phyloP scores from a whole-genome alignment of 306 rosid species.

The Pachyrhizus erosus region DNA sequence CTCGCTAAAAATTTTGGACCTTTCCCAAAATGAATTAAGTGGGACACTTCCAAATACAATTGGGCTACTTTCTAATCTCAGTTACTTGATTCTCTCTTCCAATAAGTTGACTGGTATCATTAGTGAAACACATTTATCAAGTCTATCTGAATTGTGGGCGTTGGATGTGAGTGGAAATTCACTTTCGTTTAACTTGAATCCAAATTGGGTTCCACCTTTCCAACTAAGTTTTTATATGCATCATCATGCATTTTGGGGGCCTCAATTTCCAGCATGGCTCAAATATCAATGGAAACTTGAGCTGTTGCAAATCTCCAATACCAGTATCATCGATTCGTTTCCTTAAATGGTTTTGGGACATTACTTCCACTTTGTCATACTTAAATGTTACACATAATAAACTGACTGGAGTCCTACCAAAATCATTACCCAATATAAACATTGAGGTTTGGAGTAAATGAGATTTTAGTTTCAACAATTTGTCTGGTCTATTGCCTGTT shows the following conservation, averaged over 20 bases:
- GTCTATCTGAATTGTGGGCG: not conserved
- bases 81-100: rapidly evolving
- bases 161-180: conserved; percentile 8
- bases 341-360: not conserved
- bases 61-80: conserved; percentile 23
- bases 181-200: conserved; percentile 43
- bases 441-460: rapidly evolving
- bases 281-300: conserved; percentile 21
- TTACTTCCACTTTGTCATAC: not conserved
- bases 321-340: not conserved
- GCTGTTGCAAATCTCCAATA: not conserved
- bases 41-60: conserved; percentile 8
- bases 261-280: conserved; percentile 53
- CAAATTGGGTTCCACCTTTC: conserved; percentile 3
- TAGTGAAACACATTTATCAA: not conserved
- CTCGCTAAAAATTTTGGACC: not conserved
- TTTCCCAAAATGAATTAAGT: not conserved
- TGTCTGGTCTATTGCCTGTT: not conserved
- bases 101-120: conserved; percentile 30
- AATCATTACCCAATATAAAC: not conserved
- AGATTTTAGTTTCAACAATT: conserved; percentile 42
- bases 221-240: not conserved
- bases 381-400: not conserved
- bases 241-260: conserved; percentile 46
- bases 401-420: not conserved